Conservation (phyloP, 2,329 filamentous ascomycete species). For the Aspergillus eucalypticola region DNA sequence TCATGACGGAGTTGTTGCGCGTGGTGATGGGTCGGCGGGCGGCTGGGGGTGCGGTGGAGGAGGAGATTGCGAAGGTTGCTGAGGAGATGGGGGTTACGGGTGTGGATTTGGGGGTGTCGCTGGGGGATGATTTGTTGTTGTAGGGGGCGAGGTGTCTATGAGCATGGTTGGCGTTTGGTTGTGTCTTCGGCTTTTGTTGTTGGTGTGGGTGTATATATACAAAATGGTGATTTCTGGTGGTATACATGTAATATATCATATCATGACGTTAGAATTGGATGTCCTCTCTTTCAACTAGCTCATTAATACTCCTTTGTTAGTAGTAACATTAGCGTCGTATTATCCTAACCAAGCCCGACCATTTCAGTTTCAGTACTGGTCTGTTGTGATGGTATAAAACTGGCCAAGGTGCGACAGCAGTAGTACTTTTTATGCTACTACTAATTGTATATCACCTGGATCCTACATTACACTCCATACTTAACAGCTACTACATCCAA, state of each 20-base stretch:
- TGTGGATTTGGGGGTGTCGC: conserved; percentile 33
- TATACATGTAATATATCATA: conserved; percentile 1
- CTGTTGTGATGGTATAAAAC: no score
- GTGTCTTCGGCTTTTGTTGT: background rate
- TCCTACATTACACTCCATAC: no score
- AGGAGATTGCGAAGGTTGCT: conserved; percentile 36
- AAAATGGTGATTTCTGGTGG: background rate
- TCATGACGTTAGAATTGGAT: background rate
- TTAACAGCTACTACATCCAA: no score
- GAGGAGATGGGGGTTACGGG: conserved; percentile 39
- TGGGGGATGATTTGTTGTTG: conserved; percentile 29
- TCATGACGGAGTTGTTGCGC: conserved; percentile 44
- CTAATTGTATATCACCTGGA: no score
- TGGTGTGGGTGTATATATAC: background rate
- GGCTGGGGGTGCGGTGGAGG: conserved; percentile 31
- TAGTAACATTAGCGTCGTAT: no score
- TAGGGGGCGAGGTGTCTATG: conserved; percentile 4
- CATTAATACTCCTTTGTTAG: no score
- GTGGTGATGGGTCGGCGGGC: conserved; percentile 40
- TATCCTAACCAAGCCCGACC: no score
- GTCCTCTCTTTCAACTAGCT: no score
- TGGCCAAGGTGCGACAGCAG: no score
- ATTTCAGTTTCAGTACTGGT: no score
- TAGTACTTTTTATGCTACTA: no score
- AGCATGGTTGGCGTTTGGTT: background rate